phyloP scores from a whole-genome alignment of 78 protist genomes.

The Tieghemostelium lacteum region DNA sequence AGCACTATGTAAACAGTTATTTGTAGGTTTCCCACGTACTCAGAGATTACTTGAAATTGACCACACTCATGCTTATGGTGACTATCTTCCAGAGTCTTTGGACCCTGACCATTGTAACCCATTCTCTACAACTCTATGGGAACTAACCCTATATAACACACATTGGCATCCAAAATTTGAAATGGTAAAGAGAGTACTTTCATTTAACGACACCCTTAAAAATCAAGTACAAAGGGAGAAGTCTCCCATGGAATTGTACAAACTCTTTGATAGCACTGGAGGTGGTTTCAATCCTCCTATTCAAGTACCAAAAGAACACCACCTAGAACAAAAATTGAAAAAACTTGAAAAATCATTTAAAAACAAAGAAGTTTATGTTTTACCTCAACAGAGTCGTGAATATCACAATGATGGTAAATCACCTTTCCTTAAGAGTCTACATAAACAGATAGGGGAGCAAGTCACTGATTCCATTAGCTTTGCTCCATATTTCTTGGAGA shows the following conservation, averaged over 20 bases:
- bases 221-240: conserved; percentile 18
- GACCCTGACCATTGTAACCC: conserved; percentile 79
- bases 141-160: conserved; percentile 4
- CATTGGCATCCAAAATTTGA: conserved; percentile 80
- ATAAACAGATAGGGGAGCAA: background rate
- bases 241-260: conserved; percentile 26
- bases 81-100: conserved; percentile 20
- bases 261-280: conserved; percentile 11
- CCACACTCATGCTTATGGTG: conserved; percentile 39
- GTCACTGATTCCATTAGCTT: background rate
- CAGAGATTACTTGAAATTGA: conserved; percentile 51
- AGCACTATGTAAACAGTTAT: conserved; percentile 33
- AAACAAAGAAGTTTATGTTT: background rate
- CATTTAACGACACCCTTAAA: conserved; percentile 11
- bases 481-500: background rate
- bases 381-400: conserved; percentile 1
- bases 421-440: background rate
- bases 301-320: conserved; percentile 52
- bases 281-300: conserved; percentile 78
- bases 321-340: conserved; percentile 7
- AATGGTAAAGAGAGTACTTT: conserved; percentile 5
- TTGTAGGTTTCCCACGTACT: conserved; percentile 39
- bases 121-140: conserved; percentile 67
- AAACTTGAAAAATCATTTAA: background rate
- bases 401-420: conserved; percentile 24